These are phyloP conservation scores for Ganoderma sinense DNA, from an alignment of 1,284 basidiomycete species.

Conservation along the genomic window DNA sequence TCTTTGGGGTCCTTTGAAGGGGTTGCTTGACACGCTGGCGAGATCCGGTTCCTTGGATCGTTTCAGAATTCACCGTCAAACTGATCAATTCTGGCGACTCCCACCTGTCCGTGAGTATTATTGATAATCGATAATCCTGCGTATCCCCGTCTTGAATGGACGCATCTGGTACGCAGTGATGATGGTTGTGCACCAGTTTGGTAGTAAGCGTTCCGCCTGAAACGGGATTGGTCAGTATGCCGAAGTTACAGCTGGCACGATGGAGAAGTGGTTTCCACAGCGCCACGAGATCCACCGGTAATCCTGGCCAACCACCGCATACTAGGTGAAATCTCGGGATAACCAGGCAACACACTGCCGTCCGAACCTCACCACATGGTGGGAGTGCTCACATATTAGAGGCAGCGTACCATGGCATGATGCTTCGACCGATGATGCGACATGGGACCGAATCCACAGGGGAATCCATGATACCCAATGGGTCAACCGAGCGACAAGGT, in stretches of 20 bases:
- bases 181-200: background rate
- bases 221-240: background rate
- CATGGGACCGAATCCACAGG: background rate
- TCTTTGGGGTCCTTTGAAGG: background rate
- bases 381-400: background rate
- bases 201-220: background rate
- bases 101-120: background rate
- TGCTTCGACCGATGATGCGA: background rate
- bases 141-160: background rate
- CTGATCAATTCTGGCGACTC: background rate
- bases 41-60: background rate
- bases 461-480: background rate
- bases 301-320: background rate
- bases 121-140: background rate
- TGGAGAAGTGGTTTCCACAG: background rate
- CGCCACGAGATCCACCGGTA: background rate
- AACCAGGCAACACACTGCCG: background rate
- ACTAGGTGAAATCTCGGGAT: background rate
- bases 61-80: background rate
- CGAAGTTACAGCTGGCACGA: background rate
- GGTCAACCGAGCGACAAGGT: background rate
- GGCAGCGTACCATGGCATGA: background rate
- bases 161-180: background rate
- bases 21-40: background rate
- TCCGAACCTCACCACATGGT: background rate